Evolutionary conservation across 169 alveolate species (phyloP), one percentile per base, ranked within the genome.

Genomic region (Cryptosporidium parvum): DNA sequence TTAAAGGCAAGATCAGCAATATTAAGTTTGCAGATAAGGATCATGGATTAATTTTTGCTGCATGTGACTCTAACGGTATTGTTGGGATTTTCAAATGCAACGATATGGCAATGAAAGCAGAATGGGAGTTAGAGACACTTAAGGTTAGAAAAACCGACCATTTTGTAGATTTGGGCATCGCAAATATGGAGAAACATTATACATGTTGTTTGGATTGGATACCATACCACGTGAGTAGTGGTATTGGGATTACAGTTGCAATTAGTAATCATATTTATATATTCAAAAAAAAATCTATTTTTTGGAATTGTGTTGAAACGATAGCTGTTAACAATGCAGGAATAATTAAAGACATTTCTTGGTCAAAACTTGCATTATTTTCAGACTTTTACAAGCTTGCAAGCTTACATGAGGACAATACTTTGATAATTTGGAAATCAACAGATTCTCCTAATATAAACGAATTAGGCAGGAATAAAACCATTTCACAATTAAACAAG

Each of bases 291-390:
- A 67, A 62, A 26, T 59, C 73, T 9, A 59, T 26, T 39, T 61
- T 35, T 14, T 80, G 89, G 89, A 80, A 59, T 33, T 61, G 89
- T 16, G 26, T 80, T 37, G 89, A 80, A 62, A 80, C 89, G 3
- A 80, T 80, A 21, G 21, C 73, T 23, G 67, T 80, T 35, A 62
- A 80, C 42, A 44, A 62, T 10, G 61, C 52, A 6, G 89, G 68
- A 44, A 14, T 48, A 80, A 80, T 80, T 39, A 80, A 65, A 51
- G 75, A 80, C 26, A 65, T 80, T 62, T 58, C 80, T 29, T 80
- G 89, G 59, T 42, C 75, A 18, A 31, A n/a, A 59, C 35, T 29
- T 42, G 39, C 62, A 37, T 62, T 56, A 42, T 80, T 59, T 59
- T 14, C 44, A 14, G 89, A 65, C 39, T 37, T 62, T 23, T 42